phyloP scores from a whole-genome alignment of 352 stramenopile genomes.

The Blastocystis sp. region DNA sequence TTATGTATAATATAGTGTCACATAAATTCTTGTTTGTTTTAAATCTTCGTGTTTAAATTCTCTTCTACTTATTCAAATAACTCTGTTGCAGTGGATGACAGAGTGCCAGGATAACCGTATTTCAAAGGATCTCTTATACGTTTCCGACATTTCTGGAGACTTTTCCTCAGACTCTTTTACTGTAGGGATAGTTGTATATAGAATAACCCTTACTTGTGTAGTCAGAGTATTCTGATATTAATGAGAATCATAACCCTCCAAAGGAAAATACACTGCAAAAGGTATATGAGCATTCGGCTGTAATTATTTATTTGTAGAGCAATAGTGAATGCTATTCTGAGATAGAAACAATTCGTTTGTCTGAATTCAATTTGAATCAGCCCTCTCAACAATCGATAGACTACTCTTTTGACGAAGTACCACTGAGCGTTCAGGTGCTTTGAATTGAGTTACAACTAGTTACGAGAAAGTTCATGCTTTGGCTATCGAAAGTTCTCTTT shows the following conservation, averaged over 20 bases:
- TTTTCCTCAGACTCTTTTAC: background rate
- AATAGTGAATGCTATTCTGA: background rate
- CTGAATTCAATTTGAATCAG: background rate
- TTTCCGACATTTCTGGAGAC: background rate
- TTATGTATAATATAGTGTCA: background rate
- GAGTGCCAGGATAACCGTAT: background rate
- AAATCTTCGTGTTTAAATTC: background rate
- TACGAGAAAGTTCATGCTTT: background rate
- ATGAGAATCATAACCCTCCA: background rate
- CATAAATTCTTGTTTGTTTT: background rate
- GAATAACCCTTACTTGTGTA: background rate
- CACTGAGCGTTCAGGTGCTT: background rate
- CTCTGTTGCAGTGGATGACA: background rate
- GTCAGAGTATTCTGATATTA: background rate
- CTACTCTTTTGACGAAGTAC: background rate
- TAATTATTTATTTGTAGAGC: background rate
- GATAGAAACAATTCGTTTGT: background rate
- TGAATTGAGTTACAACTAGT: background rate
- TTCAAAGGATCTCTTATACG: background rate
- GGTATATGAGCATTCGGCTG: background rate
- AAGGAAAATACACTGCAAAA: background rate
- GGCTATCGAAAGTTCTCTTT: background rate
- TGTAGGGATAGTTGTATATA: background rate
- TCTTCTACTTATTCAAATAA: background rate
- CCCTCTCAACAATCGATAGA: conserved; percentile 27